phyloP scores from a whole-genome alignment of 805 yeast species.

The Saccharomyces kudriavzevii region DNA sequence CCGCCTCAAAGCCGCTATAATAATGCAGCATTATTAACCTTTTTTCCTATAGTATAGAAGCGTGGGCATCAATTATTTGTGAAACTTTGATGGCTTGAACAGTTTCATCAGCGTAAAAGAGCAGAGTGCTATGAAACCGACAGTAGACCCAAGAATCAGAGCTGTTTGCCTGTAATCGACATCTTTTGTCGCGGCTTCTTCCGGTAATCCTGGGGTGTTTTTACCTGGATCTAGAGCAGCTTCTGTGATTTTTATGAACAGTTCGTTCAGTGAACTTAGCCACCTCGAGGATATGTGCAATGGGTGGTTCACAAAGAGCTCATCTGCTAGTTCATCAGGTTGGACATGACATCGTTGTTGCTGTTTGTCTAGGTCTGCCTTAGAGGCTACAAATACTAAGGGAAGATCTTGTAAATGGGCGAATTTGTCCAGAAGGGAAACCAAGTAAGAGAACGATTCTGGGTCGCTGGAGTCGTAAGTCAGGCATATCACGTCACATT shows the following conservation, averaged over 20 bases:
- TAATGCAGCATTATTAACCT: not conserved
- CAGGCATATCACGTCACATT: constrained; percentile 86
- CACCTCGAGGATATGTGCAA: constrained; percentile 85
- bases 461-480: constrained; percentile 95
- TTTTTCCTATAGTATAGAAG: not conserved
- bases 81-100: constrained; percentile 7
- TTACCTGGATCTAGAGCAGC: constrained; percentile 73
- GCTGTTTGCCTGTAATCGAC: constrained; percentile 42
- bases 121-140: constrained; percentile 55
- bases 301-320: constrained; percentile 65
- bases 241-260: constrained; percentile 79
- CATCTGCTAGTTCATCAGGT: constrained; percentile 78
- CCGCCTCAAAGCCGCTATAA: not conserved
- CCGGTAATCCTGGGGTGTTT: constrained; percentile 72
- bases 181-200: constrained; percentile 44
- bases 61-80: not conserved
- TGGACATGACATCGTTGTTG: constrained; percentile 81
- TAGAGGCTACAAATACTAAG: constrained; percentile 78
- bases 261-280: constrained; percentile 77
- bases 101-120: constrained; percentile 57
- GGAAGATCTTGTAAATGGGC: constrained; percentile 62
- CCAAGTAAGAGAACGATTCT: constrained; percentile 78
- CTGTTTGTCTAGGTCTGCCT: constrained; percentile 92
- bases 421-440: constrained; percentile 56
- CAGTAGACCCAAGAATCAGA: constrained; percentile 59